These are phyloP conservation scores for Pythium guiyangense DNA, from an alignment of 352 stramenopile species.

Conservation along the genomic window DNA sequence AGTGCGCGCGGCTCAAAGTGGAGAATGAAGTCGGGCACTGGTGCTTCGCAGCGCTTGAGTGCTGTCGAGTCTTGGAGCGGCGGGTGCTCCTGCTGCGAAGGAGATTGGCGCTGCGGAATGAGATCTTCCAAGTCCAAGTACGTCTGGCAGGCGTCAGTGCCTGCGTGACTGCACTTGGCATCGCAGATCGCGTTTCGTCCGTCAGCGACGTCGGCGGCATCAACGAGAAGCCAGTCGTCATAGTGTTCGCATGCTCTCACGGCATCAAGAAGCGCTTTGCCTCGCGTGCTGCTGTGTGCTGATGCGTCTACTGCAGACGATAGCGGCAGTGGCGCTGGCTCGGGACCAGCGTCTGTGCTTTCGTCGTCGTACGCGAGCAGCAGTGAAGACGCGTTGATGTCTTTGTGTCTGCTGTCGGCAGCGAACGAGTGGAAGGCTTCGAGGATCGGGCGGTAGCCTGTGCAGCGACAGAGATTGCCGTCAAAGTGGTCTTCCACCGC, in stretches of 20 bases:
- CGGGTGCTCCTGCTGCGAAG: too few species aligned
- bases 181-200: constrained; percentile 21
- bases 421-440: constrained; percentile 20
- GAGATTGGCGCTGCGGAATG: constrained; percentile 5
- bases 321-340: too few species aligned
- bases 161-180: constrained; percentile 13
- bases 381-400: background rate
- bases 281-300: background rate
- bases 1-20: constrained; percentile 24
- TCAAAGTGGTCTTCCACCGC: constrained; percentile 93
- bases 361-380: constrained; percentile 9
- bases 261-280: constrained; percentile 1
- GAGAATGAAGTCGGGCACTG: constrained; percentile 26
- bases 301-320: too few species aligned
- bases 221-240: constrained; percentile 27
- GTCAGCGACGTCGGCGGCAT: constrained; percentile 13
- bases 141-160: constrained; percentile 7
- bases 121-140: constrained; percentile 35
- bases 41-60: constrained; percentile 13
- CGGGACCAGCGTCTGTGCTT: background rate
- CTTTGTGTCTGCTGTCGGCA: background rate
- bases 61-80: background rate
- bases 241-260: constrained; percentile 18
- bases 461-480: constrained; percentile 95
- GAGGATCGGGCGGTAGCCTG: constrained; percentile 77